Percentiles rank a stretch among this genome's conserved stretches.
These are phyloP conservation scores for Erodium moschatum DNA, from an alignment of 441 rosid species.

Conservation along the genomic window DNA sequence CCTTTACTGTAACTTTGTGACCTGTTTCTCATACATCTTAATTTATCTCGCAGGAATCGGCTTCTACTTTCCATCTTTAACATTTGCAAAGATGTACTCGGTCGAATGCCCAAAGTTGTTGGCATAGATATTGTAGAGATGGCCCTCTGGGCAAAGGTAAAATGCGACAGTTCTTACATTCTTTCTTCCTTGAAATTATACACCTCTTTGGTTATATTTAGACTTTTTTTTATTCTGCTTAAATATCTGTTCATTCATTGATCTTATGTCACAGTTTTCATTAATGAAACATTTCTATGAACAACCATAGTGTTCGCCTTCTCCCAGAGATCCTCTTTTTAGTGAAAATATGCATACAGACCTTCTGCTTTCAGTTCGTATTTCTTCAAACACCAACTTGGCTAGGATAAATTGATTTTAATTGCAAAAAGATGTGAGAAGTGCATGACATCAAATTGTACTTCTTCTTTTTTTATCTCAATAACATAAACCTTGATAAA, in stretches of 20 bases:
- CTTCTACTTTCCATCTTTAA: slow-evolving; percentile 72
- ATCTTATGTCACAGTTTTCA: neutral
- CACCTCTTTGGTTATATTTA: neutral
- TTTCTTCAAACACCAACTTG: neutral
- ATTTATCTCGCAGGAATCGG: slow-evolving; percentile 56
- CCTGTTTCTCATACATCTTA: slow-evolving; percentile 1
- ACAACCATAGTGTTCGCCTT: neutral
- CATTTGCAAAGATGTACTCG: slow-evolving; percentile 77
- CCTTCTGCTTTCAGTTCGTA: neutral
- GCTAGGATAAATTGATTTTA: neutral
- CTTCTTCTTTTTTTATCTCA: neutral
- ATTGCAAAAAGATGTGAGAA: neutral
- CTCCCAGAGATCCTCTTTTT: neutral
- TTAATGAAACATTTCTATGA: neutral
- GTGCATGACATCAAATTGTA: neutral
- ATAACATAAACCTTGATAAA: neutral
- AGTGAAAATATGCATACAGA: neutral
- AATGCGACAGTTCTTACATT: slow-evolving; percentile 12
- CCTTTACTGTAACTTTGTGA: neutral
- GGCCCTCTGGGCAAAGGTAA: slow-evolving; percentile 99
- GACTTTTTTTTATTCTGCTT: neutral
- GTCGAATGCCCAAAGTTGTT: slow-evolving; percentile 87
- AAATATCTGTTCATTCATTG: slow-evolving; percentile 1
- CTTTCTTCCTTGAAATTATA: neutral
- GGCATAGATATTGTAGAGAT: slow-evolving; percentile 97